Base-by-base conservation (phyloP, 768 basidiomycete genomes). In the Saitozyma sp. region DNA sequence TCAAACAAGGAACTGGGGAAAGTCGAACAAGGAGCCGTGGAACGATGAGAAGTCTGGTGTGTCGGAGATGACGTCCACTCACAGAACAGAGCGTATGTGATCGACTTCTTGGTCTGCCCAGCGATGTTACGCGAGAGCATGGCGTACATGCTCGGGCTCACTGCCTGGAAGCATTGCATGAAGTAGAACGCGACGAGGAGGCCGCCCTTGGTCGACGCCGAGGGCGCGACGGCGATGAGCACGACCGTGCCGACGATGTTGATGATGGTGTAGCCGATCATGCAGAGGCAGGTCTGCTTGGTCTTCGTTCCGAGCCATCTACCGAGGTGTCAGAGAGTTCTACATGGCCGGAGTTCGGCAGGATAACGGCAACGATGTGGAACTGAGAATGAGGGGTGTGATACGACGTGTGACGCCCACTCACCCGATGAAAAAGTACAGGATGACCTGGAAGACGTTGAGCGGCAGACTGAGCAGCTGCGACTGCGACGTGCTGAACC, bases 161-260 rank as follows among this genome's bases (percentile, higher is more conserved):
- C 45, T 17, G 45, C 11, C 45, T 46, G 45, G 61, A 60, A 62
- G 41, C 53, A 51, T 39, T 57, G 52, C 50, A 73, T 82, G 64
- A 59, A 82, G 82, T 84, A 84, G 72, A 84, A 85, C 14, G 83
- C 83, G 40, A 84, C 68, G 29, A 84, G 76, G 7, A 84, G 80
- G 39, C 83, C 84, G 45, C 83, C 83, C 54, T 82, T 83, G 8
- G 82, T 82, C 17, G 79, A 71, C 3, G 67, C 43, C 14, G 68
- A 79, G 1, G 83, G 82, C n/a, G 71, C 75, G 16, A 85, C 84
- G 38, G 77, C 82, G 39, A 84, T 62, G 68, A 85, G 83, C 37
- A 84, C 82, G 45, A 85, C 80, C 0, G 84, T 84, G 17, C 83
- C 83, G n/a, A 80, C 81, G 51, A 85, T 78, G 68, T 84, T 84